Conservation (phyloP, 1,284 basidiomycete species). For the Paramarasmius palmivorus region DNA sequence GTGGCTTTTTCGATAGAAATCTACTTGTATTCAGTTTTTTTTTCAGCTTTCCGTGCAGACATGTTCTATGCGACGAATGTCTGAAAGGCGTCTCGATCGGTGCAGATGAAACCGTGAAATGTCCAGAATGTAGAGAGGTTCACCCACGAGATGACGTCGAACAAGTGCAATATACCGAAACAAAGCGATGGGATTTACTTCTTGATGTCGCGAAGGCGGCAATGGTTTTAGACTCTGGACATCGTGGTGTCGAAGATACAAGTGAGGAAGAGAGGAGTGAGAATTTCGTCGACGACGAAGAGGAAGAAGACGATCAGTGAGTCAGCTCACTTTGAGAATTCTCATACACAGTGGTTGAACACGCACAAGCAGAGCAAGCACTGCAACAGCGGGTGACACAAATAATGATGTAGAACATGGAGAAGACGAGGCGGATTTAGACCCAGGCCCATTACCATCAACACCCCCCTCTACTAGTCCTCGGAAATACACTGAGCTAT, state of each 20-base stretch:
- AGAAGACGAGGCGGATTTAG: too few species aligned
- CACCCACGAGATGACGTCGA: slow-evolving; percentile 37
- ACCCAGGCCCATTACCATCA: too few species aligned
- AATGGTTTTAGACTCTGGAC: slow-evolving; percentile 34
- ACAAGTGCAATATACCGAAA: slow-evolving; percentile 41
- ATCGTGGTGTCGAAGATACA: slow-evolving; percentile 33
- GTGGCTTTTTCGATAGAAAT: background rate
- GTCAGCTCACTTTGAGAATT: background rate
- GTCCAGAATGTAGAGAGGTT: slow-evolving; percentile 40
- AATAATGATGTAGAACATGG: too few species aligned
- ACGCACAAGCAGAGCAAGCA: too few species aligned
- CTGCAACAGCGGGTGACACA: too few species aligned
- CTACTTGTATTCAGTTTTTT: background rate
- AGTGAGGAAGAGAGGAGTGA: slow-evolving; percentile 46
- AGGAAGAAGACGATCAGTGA: background rate
- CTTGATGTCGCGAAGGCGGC: slow-evolving; percentile 42
- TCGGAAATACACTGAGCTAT: too few species aligned
- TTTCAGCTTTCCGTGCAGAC: slow-evolving; percentile 40
- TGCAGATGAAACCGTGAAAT: slow-evolving; percentile 32
- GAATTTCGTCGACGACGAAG: slow-evolving; percentile 38
- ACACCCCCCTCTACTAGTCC: too few species aligned
- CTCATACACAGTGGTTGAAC: too few species aligned
- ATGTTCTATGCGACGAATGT: slow-evolving; percentile 42
- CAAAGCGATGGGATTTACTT: slow-evolving; percentile 49
- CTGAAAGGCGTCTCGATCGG: slow-evolving; percentile 28